Base-by-base conservation (phyloP, 2,329 filamentous ascomycete species). In the Fusarium sp. region DNA sequence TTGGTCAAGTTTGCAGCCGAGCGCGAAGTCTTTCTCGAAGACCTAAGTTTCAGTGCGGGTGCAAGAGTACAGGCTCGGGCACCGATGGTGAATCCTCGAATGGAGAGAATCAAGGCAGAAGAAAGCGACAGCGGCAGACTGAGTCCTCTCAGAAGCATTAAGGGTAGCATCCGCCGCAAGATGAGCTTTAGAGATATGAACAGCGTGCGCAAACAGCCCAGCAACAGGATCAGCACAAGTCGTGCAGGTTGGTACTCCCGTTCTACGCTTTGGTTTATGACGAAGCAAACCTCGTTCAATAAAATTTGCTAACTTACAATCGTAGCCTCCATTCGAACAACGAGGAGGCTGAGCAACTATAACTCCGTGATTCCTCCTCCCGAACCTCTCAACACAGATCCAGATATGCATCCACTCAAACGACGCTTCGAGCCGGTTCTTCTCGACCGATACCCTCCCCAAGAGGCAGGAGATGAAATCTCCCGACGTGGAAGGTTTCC, bases 331-430 rank as follows among this genome's bases (percentile, higher is more conserved):
- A 82, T 89, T 68, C 90, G 94, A 73, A 97, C 94, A 7, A 90
- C 94, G 40, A 96, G 90, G 81, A 89, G 96, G 74, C 84, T 98
- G 71, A 98, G 95, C 80, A 97, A 97, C 78, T 99, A 99, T 81
- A 98, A 98, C 79, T 98, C 96, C 2, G 96, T 99, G 55, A 98
- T 99, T 56, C 96, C 96, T 16, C 90, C 90, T 4, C 96, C 96
- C 14, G 93, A 98, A 79, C 95, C 95, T 12, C 89, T 98, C 69
- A 93, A 97, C 60, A 89, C 91, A 54, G 92, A 95, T 63, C 93
- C 94, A 20, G 90, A 97, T 70, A 98, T 98, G 93, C 96, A 99
- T 80, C 96, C 96, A 25, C 85, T 99, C 64, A 95, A 96, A 82
- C 89, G 95, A 68, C 91, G 93, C 62, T 98, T 98, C 78, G 96